Evolutionary conservation across 441 rosid genomes (phyloP).

Genomic region (Euphorbia celastroides): DNA sequence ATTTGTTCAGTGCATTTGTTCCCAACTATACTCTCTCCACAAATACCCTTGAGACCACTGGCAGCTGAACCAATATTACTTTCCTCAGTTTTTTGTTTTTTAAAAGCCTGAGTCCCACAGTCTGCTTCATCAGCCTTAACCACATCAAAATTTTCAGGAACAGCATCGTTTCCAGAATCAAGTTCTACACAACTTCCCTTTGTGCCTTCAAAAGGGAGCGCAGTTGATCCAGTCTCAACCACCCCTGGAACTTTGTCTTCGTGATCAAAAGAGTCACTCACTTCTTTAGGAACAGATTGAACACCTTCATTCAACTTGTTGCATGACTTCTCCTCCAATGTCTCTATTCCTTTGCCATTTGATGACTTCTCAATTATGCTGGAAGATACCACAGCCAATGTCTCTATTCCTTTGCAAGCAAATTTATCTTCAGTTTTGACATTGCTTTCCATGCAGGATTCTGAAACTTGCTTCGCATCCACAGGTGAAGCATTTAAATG

Average conservation of each 20-base stretch:
- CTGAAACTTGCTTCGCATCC: slow-evolving; percentile 41
- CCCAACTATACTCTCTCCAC: slow-evolving; percentile 24
- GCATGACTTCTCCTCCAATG: slow-evolving; percentile 26
- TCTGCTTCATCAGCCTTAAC: slow-evolving; percentile 28
- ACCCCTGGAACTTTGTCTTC: slow-evolving; percentile 29
- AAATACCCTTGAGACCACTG: slow-evolving; percentile 27
- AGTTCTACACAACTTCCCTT: slow-evolving; percentile 27
- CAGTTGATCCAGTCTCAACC: slow-evolving; percentile 27
- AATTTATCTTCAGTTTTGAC: slow-evolving; percentile 34
- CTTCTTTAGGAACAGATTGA: slow-evolving; percentile 23
- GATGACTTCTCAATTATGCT: slow-evolving; percentile 23
- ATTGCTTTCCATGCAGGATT: slow-evolving; percentile 32
- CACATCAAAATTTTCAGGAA: slow-evolving; percentile 29
- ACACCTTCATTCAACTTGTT: slow-evolving; percentile 20
- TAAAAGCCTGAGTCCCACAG: slow-evolving; percentile 17
- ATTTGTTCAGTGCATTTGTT: slow-evolving; percentile 23
- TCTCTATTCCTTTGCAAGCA: slow-evolving; percentile 2
- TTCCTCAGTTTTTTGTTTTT: slow-evolving; percentile 25
- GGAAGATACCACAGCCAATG: slow-evolving; percentile 17
- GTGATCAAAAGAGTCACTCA: slow-evolving; percentile 12
- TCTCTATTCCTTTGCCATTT: slow-evolving; percentile 24
- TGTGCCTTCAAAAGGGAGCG: slow-evolving; percentile 21
- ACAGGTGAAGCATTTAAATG: slow-evolving; percentile 28
- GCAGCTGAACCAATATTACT: slow-evolving; percentile 29
- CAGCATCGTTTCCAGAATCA: slow-evolving; percentile 22